Conservation (phyloP, 306 rosid species). For the Lagenaria siceraria region DNA sequence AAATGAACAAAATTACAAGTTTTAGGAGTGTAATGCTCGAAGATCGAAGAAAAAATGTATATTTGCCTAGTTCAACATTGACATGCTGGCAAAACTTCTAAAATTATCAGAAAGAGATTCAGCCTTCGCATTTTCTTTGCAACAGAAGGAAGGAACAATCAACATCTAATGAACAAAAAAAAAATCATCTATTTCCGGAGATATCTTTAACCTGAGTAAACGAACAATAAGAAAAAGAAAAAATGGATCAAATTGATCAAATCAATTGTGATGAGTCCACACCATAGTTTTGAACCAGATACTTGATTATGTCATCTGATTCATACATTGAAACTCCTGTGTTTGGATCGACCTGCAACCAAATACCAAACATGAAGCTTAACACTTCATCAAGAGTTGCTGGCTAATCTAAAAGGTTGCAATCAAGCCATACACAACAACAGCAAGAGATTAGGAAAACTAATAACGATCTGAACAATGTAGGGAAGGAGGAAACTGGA, state of each 20-base stretch:
- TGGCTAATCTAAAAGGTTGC: background rate
- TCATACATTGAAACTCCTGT: conserved; percentile 89
- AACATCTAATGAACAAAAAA: background rate
- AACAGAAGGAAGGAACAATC: background rate
- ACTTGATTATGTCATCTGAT: conserved; percentile 87
- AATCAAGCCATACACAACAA: background rate
- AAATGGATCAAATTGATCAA: background rate
- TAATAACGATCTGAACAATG: background rate
- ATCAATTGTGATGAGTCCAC: conserved; percentile 10
- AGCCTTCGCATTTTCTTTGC: background rate
- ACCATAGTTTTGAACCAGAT: conserved; percentile 81
- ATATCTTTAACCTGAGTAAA: background rate
- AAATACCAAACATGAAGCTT: conserved; percentile 12
- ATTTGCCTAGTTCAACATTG: background rate
- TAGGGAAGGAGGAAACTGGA: background rate
- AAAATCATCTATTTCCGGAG: background rate
- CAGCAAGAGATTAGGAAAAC: background rate
- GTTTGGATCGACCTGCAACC: conserved; percentile 83
- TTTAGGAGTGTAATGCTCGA: background rate
- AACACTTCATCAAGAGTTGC: background rate
- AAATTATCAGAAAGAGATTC: background rate
- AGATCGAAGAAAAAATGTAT: background rate
- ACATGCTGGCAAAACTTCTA: background rate
- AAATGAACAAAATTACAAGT: background rate
- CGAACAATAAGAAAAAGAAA: background rate